phyloP scores from a whole-genome alignment of 176 grass and related monocot genomes.

The Eleusine indica region DNA sequence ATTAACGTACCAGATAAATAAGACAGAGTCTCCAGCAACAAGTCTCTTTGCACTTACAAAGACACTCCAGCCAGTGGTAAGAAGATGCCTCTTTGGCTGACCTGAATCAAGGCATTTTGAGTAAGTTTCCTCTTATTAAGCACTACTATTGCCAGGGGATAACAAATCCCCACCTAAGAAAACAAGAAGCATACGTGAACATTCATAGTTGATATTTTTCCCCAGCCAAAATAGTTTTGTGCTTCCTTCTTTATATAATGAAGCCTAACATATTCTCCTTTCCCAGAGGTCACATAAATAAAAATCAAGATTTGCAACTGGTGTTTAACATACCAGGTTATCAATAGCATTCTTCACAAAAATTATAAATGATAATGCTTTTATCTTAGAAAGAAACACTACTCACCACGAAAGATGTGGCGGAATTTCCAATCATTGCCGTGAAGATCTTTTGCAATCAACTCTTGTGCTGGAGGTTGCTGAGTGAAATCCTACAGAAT shows the following conservation, averaged over 20 bases:
- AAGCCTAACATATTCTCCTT: not conserved
- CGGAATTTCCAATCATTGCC: constrained; percentile 99
- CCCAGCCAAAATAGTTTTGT: not conserved
- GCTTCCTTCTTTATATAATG: constrained; percentile 12
- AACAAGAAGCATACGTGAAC: not conserved
- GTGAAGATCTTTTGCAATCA: constrained; percentile 94
- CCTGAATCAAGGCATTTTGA: constrained; percentile 53
- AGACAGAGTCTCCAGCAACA: constrained; percentile 88
- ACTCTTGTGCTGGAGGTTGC: constrained; percentile 94
- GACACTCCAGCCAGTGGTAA: constrained; percentile 97
- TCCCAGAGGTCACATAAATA: not conserved
- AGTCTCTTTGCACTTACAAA: constrained; percentile 99
- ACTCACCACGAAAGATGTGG: constrained; percentile 86
- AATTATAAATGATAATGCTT: not conserved
- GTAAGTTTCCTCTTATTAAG: not conserved
- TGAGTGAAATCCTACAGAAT: constrained; percentile 84
- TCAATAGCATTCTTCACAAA: not conserved
- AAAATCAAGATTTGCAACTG: not conserved
- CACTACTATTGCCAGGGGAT: not conserved
- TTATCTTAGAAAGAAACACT: not conserved
- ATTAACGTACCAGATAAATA: constrained; percentile 87
- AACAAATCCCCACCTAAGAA: not conserved
- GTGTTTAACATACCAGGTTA: not conserved
- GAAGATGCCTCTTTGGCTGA: constrained; percentile 96
- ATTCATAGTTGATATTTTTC: not conserved